Percentiles rank a stretch among this genome's conserved stretches.
Evolutionary conservation across 169 alveolate genomes (phyloP).

Genomic region (Besnoitia besnoiti): DNA sequence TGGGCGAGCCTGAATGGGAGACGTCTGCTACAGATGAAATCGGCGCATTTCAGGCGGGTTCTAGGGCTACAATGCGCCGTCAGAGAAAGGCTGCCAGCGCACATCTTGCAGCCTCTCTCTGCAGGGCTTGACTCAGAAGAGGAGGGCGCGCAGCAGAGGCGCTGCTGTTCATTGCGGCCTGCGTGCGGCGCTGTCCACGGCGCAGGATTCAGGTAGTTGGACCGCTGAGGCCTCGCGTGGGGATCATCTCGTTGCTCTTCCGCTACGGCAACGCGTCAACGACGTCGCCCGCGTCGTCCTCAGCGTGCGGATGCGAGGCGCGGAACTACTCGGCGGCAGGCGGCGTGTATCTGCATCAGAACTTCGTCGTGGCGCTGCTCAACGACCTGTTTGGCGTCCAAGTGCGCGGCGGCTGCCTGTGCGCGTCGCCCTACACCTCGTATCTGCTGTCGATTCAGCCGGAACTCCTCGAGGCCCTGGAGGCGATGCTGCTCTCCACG

Average conservation of each 20-base stretch:
- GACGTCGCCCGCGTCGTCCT: not conserved
- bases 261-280: not conserved
- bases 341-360: constrained; percentile 85
- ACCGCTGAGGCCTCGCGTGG: constrained; percentile 22
- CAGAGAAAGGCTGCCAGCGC: too few relatives aligned
- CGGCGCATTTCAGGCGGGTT: too few relatives aligned
- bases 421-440: constrained; percentile 94
- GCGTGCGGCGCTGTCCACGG: too few relatives aligned
- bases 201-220: constrained; percentile 42
- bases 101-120: too few relatives aligned
- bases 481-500: constrained; percentile 70
- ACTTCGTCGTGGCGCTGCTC: constrained; percentile 89
- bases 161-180: too few relatives aligned
- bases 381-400: constrained; percentile 95
- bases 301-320: not conserved
- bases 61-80: too few relatives aligned
- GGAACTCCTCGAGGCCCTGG: not conserved
- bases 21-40: too few relatives aligned
- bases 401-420: constrained; percentile 93
- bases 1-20: too few relatives aligned
- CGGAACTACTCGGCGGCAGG: not conserved
- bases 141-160: too few relatives aligned
- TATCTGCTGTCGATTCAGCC: constrained; percentile 36
- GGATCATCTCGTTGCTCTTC: constrained; percentile 57
- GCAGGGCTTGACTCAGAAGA: too few relatives aligned